Conservation (phyloP, 345 rosid species). For the Moringa oleifera region DNA sequence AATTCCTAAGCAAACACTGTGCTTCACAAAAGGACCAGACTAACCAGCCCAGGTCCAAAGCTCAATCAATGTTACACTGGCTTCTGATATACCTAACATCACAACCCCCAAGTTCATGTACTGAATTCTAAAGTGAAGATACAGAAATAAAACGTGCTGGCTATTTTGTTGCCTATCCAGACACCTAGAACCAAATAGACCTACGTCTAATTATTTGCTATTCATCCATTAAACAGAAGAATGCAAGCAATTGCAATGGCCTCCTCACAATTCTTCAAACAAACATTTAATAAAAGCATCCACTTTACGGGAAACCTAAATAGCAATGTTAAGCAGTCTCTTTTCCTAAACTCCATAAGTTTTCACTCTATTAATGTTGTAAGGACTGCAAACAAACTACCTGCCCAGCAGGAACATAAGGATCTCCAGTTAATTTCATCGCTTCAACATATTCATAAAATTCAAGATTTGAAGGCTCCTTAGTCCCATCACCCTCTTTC, state of each 20-base stretch:
- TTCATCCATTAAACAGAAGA: not conserved
- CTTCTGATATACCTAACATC: not conserved
- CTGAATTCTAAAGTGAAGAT: not conserved
- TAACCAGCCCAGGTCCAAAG: too few species aligned
- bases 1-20: too few species aligned
- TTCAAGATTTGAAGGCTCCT: conserved; percentile 55
- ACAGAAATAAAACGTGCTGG: too few species aligned
- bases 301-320: not conserved
- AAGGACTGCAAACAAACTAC: conserved; percentile 25
- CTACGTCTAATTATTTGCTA: not conserved
- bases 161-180: too few species aligned
- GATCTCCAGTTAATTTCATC: conserved; percentile 83
- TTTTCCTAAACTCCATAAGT: not conserved
- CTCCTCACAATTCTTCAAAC: not conserved
- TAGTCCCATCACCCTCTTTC: conserved; percentile 53
- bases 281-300: not conserved
- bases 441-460: conserved; percentile 97
- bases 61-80: not conserved
- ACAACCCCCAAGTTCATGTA: not conserved
- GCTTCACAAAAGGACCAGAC: too few species aligned
- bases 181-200: not conserved
- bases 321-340: not conserved
- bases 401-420: conserved; percentile 95
- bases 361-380: not conserved
- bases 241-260: not conserved